A percentile compares a stretch with the other conserved stretches of the same genome.
Evolutionary conservation across 2,329 filamentous ascomycete species (phyloP).

Genomic region (Ceratocystis cubensis): DNA sequence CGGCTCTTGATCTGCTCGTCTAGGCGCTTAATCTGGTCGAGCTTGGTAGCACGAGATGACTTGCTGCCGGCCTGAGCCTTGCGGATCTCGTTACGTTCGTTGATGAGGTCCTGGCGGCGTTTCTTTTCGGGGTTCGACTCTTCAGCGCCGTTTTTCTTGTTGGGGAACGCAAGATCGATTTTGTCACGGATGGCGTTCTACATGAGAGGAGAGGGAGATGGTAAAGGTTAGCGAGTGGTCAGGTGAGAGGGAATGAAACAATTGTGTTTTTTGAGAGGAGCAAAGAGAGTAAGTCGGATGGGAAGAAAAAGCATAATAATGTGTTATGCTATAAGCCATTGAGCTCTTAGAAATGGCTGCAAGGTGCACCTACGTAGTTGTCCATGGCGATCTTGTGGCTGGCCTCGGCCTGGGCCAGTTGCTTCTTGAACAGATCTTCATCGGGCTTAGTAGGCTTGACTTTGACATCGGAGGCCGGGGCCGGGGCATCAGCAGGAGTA

Average conservation of each 20-base stretch:
- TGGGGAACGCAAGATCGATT: constrained; percentile 68
- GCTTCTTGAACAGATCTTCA: constrained; percentile 69
- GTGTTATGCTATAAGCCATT: background rate
- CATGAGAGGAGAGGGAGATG: constrained; percentile 14
- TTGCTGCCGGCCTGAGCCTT: constrained; percentile 82
- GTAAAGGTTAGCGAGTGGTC: constrained; percentile 16
- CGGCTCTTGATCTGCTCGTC: constrained; percentile 80
- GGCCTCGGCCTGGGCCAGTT: constrained; percentile 72
- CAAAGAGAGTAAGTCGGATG: background rate
- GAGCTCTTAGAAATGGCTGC: background rate
- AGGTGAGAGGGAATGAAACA: background rate
- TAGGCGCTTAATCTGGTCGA: constrained; percentile 84
- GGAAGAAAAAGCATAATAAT: constrained; percentile 16
- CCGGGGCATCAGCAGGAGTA: constrained; percentile 34
- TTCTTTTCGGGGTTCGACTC: constrained; percentile 55
- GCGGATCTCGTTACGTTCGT: constrained; percentile 71
- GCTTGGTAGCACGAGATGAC: constrained; percentile 59
- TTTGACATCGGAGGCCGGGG: constrained; percentile 31
- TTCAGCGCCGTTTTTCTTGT: constrained; percentile 62
- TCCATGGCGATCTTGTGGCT: constrained; percentile 68
- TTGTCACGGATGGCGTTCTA: constrained; percentile 82
- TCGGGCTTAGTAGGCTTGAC: constrained; percentile 67
- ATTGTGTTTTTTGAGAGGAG: background rate
- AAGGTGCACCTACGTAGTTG: constrained; percentile 30
- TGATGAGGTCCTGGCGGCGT: constrained; percentile 72